These are phyloP conservation scores for Cicer cuneatum DNA, from an alignment of 306 rosid species.

Conservation along the genomic window DNA sequence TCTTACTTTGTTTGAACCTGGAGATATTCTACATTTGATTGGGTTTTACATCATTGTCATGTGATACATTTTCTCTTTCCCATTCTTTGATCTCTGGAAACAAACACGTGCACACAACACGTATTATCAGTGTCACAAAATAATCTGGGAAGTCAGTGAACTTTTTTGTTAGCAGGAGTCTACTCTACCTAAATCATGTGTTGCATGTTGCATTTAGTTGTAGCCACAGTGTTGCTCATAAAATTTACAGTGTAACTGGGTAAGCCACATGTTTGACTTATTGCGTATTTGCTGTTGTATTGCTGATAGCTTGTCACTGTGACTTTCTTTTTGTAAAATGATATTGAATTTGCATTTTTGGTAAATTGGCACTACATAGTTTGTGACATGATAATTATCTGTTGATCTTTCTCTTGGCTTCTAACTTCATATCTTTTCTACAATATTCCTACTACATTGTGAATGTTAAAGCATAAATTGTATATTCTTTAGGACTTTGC, in stretches of 20 bases:
- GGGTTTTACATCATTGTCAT: slow-evolving; percentile 19
- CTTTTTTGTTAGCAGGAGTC: background rate
- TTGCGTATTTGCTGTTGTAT: background rate
- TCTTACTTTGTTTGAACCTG: slow-evolving; percentile 9
- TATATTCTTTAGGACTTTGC: slow-evolving; percentile 70
- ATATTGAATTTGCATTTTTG: background rate
- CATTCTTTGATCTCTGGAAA: slow-evolving; percentile 29
- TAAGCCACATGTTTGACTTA: slow-evolving; percentile 28
- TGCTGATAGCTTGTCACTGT: slow-evolving; percentile 7
- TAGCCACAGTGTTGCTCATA: background rate
- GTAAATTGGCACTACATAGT: background rate
- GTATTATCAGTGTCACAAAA: background rate
- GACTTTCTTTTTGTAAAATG: slow-evolving; percentile 24
- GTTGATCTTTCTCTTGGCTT: slow-evolving; percentile 32
- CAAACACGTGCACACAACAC: slow-evolving; percentile 1
- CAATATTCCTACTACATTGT: slow-evolving; percentile 38
- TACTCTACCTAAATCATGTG: slow-evolving; percentile 16
- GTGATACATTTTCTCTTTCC: slow-evolving; percentile 12
- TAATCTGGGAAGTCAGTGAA: background rate
- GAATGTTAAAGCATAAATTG: slow-evolving; percentile 40
- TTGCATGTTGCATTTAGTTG: slow-evolving; percentile 11
- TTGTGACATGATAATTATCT: slow-evolving; percentile 16
- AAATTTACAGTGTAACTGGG: background rate
- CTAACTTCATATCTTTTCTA: slow-evolving; percentile 14
- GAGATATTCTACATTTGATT: slow-evolving; percentile 26